These are phyloP conservation scores for Yueomyces sp. DNA, from an alignment of 1,139 yeast species.

Conservation along the genomic window DNA sequence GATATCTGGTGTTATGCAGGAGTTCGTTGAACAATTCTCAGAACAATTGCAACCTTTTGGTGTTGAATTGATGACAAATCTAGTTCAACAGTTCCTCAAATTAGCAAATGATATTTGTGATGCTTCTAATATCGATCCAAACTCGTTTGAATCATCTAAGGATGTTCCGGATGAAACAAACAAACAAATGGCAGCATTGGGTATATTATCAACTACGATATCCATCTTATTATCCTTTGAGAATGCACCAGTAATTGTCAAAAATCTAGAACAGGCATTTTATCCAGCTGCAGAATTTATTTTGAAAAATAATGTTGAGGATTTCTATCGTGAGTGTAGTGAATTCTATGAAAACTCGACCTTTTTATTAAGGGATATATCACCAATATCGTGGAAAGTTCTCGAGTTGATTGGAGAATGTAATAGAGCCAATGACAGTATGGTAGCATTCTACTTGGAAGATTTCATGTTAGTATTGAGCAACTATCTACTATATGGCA, in stretches of 20 bases:
- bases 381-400: slow-evolving; percentile 67
- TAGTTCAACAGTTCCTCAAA: slow-evolving; percentile 71
- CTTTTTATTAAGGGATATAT: slow-evolving; percentile 56
- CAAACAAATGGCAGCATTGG: slow-evolving; percentile 79
- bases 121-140: slow-evolving; percentile 39
- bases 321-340: slow-evolving; percentile 70
- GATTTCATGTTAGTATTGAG: slow-evolving; percentile 68
- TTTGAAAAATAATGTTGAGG: slow-evolving; percentile 52
- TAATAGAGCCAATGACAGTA: slow-evolving; percentile 36
- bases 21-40: slow-evolving; percentile 80
- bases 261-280: slow-evolving; percentile 57
- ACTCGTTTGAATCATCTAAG: slow-evolving; percentile 29
- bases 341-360: slow-evolving; percentile 81
- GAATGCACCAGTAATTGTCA: slow-evolving; percentile 56
- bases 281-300: slow-evolving; percentile 64
- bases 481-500: slow-evolving; percentile 68
- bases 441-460: slow-evolving; percentile 46
- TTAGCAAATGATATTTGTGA: slow-evolving; percentile 59
- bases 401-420: slow-evolving; percentile 44
- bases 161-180: slow-evolving; percentile 42
- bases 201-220: slow-evolving; percentile 75
- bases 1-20: slow-evolving; percentile 86
- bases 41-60: slow-evolving; percentile 92
- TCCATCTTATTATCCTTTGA: slow-evolving; percentile 83
- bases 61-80: slow-evolving; percentile 65